Evolutionary conservation across 257 asterid genomes (phyloP).

Genomic region (Lantana camara): DNA sequence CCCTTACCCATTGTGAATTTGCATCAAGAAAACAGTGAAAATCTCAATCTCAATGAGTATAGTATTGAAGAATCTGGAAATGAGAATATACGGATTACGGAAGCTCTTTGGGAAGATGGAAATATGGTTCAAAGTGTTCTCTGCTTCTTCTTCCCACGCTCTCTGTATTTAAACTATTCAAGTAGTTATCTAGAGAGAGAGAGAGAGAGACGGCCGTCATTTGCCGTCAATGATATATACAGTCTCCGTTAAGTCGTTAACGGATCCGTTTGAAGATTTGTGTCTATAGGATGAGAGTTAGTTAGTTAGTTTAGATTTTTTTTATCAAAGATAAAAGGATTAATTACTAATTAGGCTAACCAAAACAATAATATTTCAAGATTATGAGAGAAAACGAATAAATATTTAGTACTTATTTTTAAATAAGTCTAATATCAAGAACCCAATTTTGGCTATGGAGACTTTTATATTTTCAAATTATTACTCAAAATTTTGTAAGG

Average conservation of each 20-base stretch:
- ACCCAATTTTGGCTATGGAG: too few relatives aligned
- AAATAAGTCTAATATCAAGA: too few relatives aligned
- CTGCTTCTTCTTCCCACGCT: not conserved
- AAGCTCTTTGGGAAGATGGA: not conserved
- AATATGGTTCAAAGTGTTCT: not conserved
- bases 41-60: not conserved
- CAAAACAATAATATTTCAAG: too few relatives aligned
- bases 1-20: constrained; percentile 75
- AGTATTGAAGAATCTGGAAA: too few relatives aligned
- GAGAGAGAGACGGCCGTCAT: constrained; percentile 14
- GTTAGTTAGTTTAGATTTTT: too few relatives aligned
- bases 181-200: constrained; percentile 18
- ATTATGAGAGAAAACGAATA: too few relatives aligned
- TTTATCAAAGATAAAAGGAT: too few relatives aligned
- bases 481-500: too few relatives aligned
- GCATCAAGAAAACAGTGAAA: constrained; percentile 39
- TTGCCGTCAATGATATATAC: constrained; percentile 6
- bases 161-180: not conserved
- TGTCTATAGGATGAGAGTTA: not conserved
- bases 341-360: too few relatives aligned
- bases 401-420: too few relatives aligned
- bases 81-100: too few relatives aligned
- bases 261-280: not conserved
- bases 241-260: not conserved
- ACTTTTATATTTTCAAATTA: too few relatives aligned